Percentiles rank a stretch among this genome's conserved stretches.
phyloP scores from a whole-genome alignment of 768 basidiomycete species.

The Pholiota conissans region DNA sequence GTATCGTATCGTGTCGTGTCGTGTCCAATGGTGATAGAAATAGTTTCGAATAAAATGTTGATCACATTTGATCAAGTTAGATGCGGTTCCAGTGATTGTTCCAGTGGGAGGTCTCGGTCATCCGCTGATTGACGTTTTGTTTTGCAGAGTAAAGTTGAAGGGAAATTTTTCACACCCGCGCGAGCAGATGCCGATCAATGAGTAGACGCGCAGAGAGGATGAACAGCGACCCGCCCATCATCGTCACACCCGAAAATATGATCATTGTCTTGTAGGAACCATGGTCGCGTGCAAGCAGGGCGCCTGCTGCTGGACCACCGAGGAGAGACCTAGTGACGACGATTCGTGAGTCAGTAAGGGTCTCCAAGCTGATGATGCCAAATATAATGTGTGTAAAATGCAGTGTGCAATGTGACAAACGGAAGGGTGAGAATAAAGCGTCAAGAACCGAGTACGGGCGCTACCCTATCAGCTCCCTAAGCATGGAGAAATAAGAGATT shows the following conservation, averaged over 20 bases:
- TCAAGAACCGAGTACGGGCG: not conserved
- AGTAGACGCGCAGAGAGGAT: conserved; percentile 50
- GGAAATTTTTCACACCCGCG: conserved; percentile 38
- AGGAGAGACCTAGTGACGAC: conserved; percentile 48
- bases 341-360: conserved; percentile 1
- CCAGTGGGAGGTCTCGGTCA: not conserved
- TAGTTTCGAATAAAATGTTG: not conserved
- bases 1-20: not conserved
- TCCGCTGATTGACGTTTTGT: not conserved
- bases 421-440: not conserved
- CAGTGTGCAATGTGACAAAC: not conserved
- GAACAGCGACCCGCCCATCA: conserved; percentile 59
- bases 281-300: conserved; percentile 44
- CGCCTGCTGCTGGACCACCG: conserved; percentile 66
- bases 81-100: not conserved
- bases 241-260: conserved; percentile 56
- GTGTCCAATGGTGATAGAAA: too few species aligned
- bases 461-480: not conserved
- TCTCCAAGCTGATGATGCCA: too few species aligned
- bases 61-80: not conserved
- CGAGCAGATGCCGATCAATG: conserved; percentile 42
- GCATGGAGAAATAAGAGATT: not conserved
- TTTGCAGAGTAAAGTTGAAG: not conserved
- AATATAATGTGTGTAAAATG: not conserved
- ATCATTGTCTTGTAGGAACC: conserved; percentile 55